Base-by-base conservation (phyloP, 2,329 filamentous ascomycete species). In the Lojkania enalia region DNA sequence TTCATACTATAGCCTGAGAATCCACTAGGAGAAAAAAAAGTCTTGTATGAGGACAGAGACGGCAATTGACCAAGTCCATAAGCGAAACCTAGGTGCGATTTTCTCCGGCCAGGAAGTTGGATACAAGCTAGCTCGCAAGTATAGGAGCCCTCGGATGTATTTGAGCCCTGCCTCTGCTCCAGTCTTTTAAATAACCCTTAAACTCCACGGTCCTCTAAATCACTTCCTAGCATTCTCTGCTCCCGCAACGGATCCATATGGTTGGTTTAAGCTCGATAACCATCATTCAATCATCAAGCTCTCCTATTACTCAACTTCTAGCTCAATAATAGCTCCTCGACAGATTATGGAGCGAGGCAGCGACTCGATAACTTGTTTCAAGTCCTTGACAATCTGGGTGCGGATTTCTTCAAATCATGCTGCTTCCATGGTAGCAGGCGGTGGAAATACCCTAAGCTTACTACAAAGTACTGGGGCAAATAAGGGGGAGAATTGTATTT, bases 231-330 rank as follows among this genome's bases (percentile, higher is more conserved):
- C 45, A 48, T 9, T 13, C 3, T 20, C 39, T 44, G 23, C 45
- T 35, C n/a, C 45, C 49, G 37, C 49, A 52, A 13, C 45, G 41
- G 15, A 52, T 46, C 42, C 38, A 46, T 11, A 52, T 42, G 4
- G 42, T 46, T 4, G 49, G 49, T 9, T 20, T 37, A 4, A 52
- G 30, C 3, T 14, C 11, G 9, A 52, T 33, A 2, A 3, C 21
- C 3, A 4, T 16, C 16, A 18, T 20, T 6, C 23, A 18, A 21
- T 7, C n/a, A 15, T 11, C 2, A 4, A 19, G 5, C 15, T 39
- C 11, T 13, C 49, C 49, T 13, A 31, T 21, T 44, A 48, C 48
- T 20, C 38, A 52, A 52, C 30, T 13, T 48, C 45, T 4, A 36
- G 33, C 25, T 48, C 48, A 20, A 52, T 35, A n/a, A 19, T 38